These are phyloP conservation scores for Rhytidhysteron rufulum DNA, from an alignment of 2,329 filamentous ascomycete species.

Conservation along the genomic window DNA sequence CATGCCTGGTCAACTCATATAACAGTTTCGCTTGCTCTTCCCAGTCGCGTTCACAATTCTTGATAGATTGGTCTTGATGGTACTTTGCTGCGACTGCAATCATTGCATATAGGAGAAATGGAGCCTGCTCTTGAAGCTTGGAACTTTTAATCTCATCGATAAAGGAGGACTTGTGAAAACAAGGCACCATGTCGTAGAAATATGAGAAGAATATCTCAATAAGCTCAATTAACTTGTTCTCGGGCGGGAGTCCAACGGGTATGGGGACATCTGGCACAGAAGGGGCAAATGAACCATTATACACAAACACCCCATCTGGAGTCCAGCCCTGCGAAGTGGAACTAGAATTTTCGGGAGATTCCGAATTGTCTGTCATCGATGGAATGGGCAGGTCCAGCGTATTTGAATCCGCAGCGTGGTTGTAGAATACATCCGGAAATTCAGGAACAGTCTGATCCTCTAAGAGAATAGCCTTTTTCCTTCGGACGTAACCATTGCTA, in stretches of 20 bases:
- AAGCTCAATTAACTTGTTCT: constrained; percentile 16
- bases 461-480: too few relatives aligned
- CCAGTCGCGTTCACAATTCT: constrained; percentile 18
- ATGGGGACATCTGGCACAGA: constrained; percentile 7
- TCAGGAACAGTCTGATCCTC: too few relatives aligned
- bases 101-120: constrained; percentile 23
- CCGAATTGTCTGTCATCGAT: too few relatives aligned
- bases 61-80: constrained; percentile 19
- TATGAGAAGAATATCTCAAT: constrained; percentile 22
- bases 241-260: constrained; percentile 12
- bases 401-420: too few relatives aligned
- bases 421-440: too few relatives aligned
- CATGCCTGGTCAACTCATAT: constrained; percentile 20
- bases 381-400: too few relatives aligned
- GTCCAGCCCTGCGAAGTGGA: too few relatives aligned
- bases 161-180: constrained; percentile 23
- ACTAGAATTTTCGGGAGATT: too few relatives aligned
- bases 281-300: too few relatives aligned
- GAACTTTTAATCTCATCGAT: constrained; percentile 11
- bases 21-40: constrained; percentile 25
- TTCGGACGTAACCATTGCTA: too few relatives aligned
- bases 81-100: constrained; percentile 20
- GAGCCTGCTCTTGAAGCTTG: constrained; percentile 14
- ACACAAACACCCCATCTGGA: too few relatives aligned
- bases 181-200: constrained; percentile 20